Percentiles rank a stretch among this genome's conserved stretches.
Evolutionary conservation across 2,329 filamentous ascomycete species (phyloP).

Genomic region (Ampelomyces quisqualis): DNA sequence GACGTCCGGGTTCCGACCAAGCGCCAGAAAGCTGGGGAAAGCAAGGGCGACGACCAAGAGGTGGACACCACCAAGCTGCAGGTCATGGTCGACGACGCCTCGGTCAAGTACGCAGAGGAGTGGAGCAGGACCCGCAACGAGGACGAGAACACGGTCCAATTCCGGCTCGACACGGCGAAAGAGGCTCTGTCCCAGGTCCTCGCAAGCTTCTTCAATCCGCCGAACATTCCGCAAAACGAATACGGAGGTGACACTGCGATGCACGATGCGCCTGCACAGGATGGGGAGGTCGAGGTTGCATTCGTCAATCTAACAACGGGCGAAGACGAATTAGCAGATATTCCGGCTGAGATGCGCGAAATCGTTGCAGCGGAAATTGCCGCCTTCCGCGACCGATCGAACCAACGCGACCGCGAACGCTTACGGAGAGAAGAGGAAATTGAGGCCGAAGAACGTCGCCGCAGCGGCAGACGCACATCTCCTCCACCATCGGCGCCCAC

Average conservation of each 20-base stretch:
- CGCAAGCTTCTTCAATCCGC: constrained; percentile 70
- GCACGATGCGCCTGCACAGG: constrained; percentile 58
- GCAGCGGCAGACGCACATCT: constrained; percentile 69
- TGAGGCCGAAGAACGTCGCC: constrained; percentile 77
- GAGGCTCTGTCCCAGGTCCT: constrained; percentile 68
- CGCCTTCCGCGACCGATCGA: constrained; percentile 90
- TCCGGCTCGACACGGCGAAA: constrained; percentile 69
- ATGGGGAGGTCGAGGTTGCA: constrained; percentile 73
- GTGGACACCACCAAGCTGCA: constrained; percentile 69
- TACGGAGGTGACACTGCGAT: constrained; percentile 68
- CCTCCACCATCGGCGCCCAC: constrained; percentile 63
- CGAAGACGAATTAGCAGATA: constrained; percentile 93
- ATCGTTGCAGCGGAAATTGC: constrained; percentile 92
- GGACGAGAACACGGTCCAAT: constrained; percentile 61
- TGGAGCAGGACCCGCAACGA: constrained; percentile 69
- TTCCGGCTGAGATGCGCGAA: constrained; percentile 93
- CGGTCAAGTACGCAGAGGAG: constrained; percentile 80
- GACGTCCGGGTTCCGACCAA: constrained; percentile 80
- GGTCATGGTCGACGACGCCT: constrained; percentile 76
- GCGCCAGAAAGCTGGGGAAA: constrained; percentile 61
- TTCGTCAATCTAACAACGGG: constrained; percentile 74
- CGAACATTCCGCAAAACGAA: constrained; percentile 48
- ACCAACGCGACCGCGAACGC: constrained; percentile 82
- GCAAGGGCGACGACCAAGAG: constrained; percentile 45
- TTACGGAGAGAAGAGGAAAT: constrained; percentile 87